Percentiles rank a stretch among this genome's conserved stretches.
Conservation (phyloP, 2,329 filamentous ascomycete genomes). For the Chaetomium sp. region DNA sequence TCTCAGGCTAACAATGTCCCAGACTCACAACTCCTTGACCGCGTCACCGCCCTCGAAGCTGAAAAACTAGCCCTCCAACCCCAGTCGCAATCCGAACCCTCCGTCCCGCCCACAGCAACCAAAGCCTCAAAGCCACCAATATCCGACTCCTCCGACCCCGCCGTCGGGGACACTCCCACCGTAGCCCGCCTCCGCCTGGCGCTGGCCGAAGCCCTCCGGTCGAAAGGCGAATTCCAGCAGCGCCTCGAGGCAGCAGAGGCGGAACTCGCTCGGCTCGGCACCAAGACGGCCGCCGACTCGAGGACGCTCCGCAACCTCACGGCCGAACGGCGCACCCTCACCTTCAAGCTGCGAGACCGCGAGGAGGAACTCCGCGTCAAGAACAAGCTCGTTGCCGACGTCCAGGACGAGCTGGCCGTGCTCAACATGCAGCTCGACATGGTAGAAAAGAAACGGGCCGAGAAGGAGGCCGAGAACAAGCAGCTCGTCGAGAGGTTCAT, state of each 20-base stretch:
- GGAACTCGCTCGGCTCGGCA: slow-evolving; percentile 62
- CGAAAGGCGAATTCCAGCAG: slow-evolving; percentile 67
- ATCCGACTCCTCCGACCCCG: slow-evolving; percentile 1
- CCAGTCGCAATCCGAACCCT: slow-evolving; percentile 28
- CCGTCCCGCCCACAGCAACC: slow-evolving; percentile 37
- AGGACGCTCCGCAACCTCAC: slow-evolving; percentile 64
- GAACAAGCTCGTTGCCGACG: slow-evolving; percentile 78
- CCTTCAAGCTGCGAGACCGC: slow-evolving; percentile 71
- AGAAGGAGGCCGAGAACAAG: slow-evolving; percentile 79
- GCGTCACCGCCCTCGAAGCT: slow-evolving; percentile 64
- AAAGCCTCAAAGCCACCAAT: slow-evolving; percentile 27
- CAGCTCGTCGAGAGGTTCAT: slow-evolving; percentile 92
- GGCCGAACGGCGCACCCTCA: slow-evolving; percentile 62
- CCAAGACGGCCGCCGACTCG: slow-evolving; percentile 60
- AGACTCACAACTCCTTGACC: slow-evolving; percentile 69
- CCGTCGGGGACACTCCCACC: slow-evolving; percentile 38
- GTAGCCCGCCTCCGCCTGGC: slow-evolving; percentile 64
- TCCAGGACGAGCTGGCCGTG: slow-evolving; percentile 91
- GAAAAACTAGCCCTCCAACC: slow-evolving; percentile 49
- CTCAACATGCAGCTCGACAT: slow-evolving; percentile 86
- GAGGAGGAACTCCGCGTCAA: slow-evolving; percentile 87
- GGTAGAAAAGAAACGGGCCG: slow-evolving; percentile 73
- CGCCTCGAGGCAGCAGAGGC: slow-evolving; percentile 63
- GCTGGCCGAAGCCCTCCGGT: slow-evolving; percentile 74
- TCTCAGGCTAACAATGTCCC: slow-evolving; percentile 9